A percentile compares a stretch with the other conserved stretches of the same genome.
phyloP scores from a whole-genome alignment of 2,329 filamentous ascomycete genomes.

The Blumeriella jaapii region DNA sequence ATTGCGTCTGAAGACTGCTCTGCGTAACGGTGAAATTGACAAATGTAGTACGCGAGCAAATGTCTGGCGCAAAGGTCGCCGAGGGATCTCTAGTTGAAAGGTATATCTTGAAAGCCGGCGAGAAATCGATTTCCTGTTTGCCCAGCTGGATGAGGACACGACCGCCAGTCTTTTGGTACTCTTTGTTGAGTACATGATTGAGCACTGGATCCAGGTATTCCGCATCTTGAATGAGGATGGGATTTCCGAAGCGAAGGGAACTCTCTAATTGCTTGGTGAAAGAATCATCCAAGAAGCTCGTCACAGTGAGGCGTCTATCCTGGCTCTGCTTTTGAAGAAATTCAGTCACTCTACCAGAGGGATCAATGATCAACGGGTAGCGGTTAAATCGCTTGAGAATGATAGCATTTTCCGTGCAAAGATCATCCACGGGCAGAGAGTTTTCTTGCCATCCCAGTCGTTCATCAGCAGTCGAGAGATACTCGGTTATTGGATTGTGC shows the following conservation, averaged over 20 bases:
- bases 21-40: conserved; percentile 99
- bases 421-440: conserved; percentile 83
- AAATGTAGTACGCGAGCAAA: conserved; percentile 96
- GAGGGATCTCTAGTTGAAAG: conserved; percentile 93
- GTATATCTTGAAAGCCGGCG: conserved; percentile 89
- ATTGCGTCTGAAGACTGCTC: conserved; percentile 96
- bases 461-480: conserved; percentile 92
- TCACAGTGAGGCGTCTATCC: conserved; percentile 86
- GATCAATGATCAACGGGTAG: conserved; percentile 96
- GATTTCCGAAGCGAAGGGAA: conserved; percentile 92
- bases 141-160: conserved; percentile 97
- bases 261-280: conserved; percentile 98
- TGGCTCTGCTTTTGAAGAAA: conserved; percentile 93
- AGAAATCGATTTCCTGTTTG: conserved; percentile 98
- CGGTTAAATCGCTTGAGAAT: conserved; percentile 96
- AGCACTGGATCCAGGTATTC: conserved; percentile 95
- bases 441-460: conserved; percentile 92
- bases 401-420: conserved; percentile 98
- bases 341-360: conserved; percentile 86
- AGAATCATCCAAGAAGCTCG: conserved; percentile 93
- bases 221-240: conserved; percentile 95
- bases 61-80: conserved; percentile 86
- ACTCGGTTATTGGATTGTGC: conserved; percentile 90
- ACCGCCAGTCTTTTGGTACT: conserved; percentile 96
- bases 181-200: conserved; percentile 98